Conservation (phyloP, 2,329 filamentous ascomycete species). For the Zasmidium citrigriseum region DNA sequence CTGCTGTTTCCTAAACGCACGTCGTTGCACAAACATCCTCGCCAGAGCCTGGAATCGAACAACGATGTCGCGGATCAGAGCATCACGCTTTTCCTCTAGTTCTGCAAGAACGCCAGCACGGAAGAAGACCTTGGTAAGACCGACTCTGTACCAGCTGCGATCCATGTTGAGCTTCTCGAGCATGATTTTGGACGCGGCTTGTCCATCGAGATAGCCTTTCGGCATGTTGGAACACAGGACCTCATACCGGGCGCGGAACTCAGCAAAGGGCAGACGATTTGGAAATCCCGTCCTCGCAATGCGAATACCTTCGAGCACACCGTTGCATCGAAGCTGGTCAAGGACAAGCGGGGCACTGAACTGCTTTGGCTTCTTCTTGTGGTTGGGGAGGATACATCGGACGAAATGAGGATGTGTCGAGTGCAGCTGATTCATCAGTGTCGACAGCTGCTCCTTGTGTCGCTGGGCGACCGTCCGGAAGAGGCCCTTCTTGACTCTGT, state of each 20-base stretch:
- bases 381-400: slow-evolving; percentile 94
- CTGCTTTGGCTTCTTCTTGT: slow-evolving; percentile 94
- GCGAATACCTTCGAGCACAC: slow-evolving; percentile 97
- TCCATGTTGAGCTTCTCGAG: slow-evolving; percentile 87
- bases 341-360: slow-evolving; percentile 90
- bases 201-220: slow-evolving; percentile 87
- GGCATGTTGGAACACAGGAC: slow-evolving; percentile 88
- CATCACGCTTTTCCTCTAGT: slow-evolving; percentile 91
- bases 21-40: slow-evolving; percentile 83
- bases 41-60: slow-evolving; percentile 89
- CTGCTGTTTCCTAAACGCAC: slow-evolving; percentile 86
- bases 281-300: slow-evolving; percentile 97
- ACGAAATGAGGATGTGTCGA: slow-evolving; percentile 98
- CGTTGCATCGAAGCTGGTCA: slow-evolving; percentile 96
- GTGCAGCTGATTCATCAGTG: slow-evolving; percentile 88
- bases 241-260: slow-evolving; percentile 95
- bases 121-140: slow-evolving; percentile 97
- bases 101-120: slow-evolving; percentile 93
- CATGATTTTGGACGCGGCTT: slow-evolving; percentile 81
- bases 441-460: slow-evolving; percentile 98
- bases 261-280: slow-evolving; percentile 85
- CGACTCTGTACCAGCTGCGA: slow-evolving; percentile 83
- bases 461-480: slow-evolving; percentile 96
- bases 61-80: slow-evolving; percentile 92
- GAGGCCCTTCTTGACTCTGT: slow-evolving; percentile 91